A percentile compares a stretch with the other conserved stretches of the same genome.
phyloP scores from a whole-genome alignment of 805 yeast species.

The Nakazawaea wickerhamii region DNA sequence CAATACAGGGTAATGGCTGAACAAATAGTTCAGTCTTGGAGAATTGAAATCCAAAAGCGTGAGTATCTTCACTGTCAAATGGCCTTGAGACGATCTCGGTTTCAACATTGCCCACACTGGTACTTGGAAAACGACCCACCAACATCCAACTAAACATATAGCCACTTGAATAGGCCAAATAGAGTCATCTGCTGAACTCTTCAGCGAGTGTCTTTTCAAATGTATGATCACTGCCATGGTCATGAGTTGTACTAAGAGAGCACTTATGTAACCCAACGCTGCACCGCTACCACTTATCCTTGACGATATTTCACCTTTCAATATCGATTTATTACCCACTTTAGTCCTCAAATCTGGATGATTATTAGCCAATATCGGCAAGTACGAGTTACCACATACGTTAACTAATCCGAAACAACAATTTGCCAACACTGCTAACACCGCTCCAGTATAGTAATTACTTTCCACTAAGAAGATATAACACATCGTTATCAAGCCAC shows the following conservation, averaged over 20 bases:
- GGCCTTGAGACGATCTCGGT: constrained; percentile 35
- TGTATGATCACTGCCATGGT: constrained; percentile 42
- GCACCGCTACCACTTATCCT: constrained; percentile 64
- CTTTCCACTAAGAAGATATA: constrained; percentile 33
- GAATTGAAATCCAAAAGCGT: not conserved
- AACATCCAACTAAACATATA: constrained; percentile 57
- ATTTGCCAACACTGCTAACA: constrained; percentile 58
- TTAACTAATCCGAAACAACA: constrained; percentile 72
- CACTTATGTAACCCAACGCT: constrained; percentile 65
- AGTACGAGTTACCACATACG: constrained; percentile 72
- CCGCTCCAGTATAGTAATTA: constrained; percentile 44
- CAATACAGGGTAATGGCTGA: not conserved
- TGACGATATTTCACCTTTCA: constrained; percentile 37
- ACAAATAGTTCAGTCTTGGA: not conserved
- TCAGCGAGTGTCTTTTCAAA: constrained; percentile 18
- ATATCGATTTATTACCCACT: not conserved
- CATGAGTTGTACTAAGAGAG: constrained; percentile 56
- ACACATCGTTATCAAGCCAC: constrained; percentile 47
- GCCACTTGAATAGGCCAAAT: constrained; percentile 50
- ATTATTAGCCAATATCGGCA: constrained; percentile 55
- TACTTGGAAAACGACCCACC: constrained; percentile 73
- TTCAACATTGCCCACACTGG: constrained; percentile 50
- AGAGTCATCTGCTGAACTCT: constrained; percentile 16
- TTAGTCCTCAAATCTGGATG: constrained; percentile 20
- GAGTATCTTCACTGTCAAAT: not conserved